Conservation (phyloP, 176 grass and related monocot genomes). For the Cenchrus americanus region DNA sequence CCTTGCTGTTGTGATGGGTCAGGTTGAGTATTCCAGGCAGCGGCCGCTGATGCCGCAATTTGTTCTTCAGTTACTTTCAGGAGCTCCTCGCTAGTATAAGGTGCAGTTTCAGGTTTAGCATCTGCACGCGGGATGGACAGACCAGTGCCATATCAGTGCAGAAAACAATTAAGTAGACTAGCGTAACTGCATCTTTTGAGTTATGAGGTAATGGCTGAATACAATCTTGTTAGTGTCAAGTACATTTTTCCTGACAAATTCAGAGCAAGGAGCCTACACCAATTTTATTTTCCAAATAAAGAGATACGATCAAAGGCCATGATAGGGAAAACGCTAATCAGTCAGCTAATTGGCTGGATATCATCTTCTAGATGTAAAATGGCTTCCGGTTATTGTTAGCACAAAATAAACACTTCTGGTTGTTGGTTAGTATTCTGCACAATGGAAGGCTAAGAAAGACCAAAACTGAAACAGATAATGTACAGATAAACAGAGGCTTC, state of each 20-base stretch:
- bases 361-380: neutral
- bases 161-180: constrained; percentile 26
- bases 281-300: neutral
- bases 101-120: constrained; percentile 54
- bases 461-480: neutral
- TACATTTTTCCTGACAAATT: neutral
- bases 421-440: neutral
- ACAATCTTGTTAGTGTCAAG: neutral
- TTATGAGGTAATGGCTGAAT: neutral
- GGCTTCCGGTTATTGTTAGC: neutral
- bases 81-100: constrained; percentile 84
- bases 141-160: neutral
- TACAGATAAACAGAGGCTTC: neutral
- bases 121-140: constrained; percentile 50
- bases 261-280: neutral
- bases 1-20: constrained; percentile 54
- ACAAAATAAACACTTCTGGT: neutral
- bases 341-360: neutral
- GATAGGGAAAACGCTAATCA: neutral
- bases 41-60: constrained; percentile 57
- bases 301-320: neutral
- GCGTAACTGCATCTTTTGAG: constrained; percentile 25
- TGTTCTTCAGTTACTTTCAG: constrained; percentile 88
- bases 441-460: neutral
- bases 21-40: constrained; percentile 45